Conservation (phyloP, 495 filamentous ascomycete genomes). For the Tuber magnatum region DNA sequence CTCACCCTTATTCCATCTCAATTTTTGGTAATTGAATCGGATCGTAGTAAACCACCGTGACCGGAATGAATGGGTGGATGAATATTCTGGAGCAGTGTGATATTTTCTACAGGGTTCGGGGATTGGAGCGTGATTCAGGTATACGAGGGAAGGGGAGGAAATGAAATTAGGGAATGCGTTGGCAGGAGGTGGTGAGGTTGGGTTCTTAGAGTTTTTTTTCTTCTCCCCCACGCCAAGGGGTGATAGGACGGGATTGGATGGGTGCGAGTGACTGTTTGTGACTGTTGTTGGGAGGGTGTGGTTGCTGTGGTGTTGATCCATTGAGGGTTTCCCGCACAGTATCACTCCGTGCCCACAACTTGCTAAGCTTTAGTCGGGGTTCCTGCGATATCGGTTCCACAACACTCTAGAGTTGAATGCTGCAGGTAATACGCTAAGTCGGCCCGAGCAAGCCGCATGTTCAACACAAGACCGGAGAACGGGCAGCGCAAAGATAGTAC, state of each 20-base stretch:
- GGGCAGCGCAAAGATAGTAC: not conserved
- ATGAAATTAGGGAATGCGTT: not conserved
- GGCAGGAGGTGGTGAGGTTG: not conserved
- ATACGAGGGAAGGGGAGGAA: not conserved
- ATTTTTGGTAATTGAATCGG: not conserved
- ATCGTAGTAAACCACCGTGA: not conserved
- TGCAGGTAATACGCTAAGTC: not conserved
- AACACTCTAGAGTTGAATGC: not conserved
- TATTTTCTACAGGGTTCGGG: not conserved
- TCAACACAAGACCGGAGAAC: not conserved
- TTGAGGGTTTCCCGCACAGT: not conserved
- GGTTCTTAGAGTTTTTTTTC: not conserved
- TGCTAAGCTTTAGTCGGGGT: not conserved
- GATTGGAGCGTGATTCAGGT: not conserved
- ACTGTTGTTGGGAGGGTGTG: not conserved
- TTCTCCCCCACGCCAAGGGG: not conserved
- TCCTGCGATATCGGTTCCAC: not conserved
- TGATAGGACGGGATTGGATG: not conserved
- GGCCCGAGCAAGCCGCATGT: not conserved
- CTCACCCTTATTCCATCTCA: not conserved
- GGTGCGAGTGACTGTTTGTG: slow-evolving; percentile 16
- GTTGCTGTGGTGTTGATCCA: not conserved
- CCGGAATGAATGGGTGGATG: not conserved
- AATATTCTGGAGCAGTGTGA: not conserved
- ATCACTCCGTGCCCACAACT: not conserved